phyloP scores from a whole-genome alignment of 1,139 yeast genomes.

The Casaregolazyma suthepensis region DNA sequence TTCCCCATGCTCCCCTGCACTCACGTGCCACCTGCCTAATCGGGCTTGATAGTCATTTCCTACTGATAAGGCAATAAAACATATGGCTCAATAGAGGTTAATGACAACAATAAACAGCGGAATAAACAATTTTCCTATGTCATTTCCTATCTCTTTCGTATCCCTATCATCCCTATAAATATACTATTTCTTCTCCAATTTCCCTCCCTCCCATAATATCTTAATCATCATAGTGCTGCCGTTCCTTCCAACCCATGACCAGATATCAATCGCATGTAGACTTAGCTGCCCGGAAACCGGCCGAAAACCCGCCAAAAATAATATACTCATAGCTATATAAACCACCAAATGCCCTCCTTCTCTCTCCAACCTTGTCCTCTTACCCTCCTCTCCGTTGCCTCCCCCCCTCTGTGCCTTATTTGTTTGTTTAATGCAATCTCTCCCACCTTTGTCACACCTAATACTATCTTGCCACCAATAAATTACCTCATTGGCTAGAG shows the following conservation, averaged over 20 bases:
- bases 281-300: not conserved
- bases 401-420: not conserved
- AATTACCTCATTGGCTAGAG: not conserved
- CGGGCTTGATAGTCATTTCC: not conserved
- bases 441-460: not conserved
- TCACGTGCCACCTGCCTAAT: not conserved
- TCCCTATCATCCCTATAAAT: not conserved
- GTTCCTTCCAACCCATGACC: not conserved
- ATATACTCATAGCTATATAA: not conserved
- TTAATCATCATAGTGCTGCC: not conserved
- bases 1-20: not conserved
- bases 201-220: not conserved
- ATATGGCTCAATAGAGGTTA: not conserved
- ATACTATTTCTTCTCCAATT: not conserved
- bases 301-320: not conserved
- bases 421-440: not conserved
- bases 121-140: not conserved
- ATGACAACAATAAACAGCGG: too few species aligned
- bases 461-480: not conserved
- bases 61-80: not conserved
- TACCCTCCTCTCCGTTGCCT: not conserved
- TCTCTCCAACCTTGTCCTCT: not conserved
- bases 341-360: not conserved
- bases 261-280: not conserved
- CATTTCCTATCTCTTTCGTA: not conserved